Conservation (phyloP, 2,329 filamentous ascomycete genomes). For the Didymella segeticola region DNA sequence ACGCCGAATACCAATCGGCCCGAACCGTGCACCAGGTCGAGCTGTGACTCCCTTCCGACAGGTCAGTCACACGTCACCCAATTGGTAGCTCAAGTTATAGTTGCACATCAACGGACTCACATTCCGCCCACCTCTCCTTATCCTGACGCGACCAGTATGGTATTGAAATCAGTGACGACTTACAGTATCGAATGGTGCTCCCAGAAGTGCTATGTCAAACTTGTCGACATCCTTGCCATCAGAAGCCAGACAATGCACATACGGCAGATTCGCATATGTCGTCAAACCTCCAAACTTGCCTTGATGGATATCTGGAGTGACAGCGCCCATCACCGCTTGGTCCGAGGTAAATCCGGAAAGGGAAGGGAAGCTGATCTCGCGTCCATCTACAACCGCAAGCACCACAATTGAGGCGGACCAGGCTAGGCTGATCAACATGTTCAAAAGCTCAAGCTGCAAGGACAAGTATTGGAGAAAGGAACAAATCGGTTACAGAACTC, state of each 20-base stretch:
- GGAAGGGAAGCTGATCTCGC: constrained; percentile 56
- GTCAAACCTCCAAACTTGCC: constrained; percentile 52
- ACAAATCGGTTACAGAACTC: too few species aligned
- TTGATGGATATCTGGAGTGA: constrained; percentile 37
- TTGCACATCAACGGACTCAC: neutral
- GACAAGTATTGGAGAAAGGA: neutral
- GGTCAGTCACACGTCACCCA: constrained; percentile 10
- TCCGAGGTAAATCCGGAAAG: constrained; percentile 43
- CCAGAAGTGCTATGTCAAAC: constrained; percentile 59
- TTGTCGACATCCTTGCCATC: constrained; percentile 47
- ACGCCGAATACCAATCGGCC: constrained; percentile 59
- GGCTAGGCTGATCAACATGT: neutral
- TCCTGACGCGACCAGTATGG: neutral
- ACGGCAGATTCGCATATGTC: constrained; percentile 58
- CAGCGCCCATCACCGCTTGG: constrained; percentile 36
- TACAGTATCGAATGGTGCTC: constrained; percentile 59
- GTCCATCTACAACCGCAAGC: constrained; percentile 23
- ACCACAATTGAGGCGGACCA: neutral
- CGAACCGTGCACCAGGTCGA: constrained; percentile 60
- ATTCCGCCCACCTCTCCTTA: neutral
- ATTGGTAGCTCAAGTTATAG: neutral
- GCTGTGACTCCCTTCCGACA: constrained; percentile 55
- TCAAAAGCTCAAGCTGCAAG: neutral
- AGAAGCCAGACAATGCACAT: constrained; percentile 55
- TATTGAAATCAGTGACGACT: constrained; percentile 17